phyloP scores from a whole-genome alignment of 1,284 basidiomycete species.

The Porodaedalea pini region DNA sequence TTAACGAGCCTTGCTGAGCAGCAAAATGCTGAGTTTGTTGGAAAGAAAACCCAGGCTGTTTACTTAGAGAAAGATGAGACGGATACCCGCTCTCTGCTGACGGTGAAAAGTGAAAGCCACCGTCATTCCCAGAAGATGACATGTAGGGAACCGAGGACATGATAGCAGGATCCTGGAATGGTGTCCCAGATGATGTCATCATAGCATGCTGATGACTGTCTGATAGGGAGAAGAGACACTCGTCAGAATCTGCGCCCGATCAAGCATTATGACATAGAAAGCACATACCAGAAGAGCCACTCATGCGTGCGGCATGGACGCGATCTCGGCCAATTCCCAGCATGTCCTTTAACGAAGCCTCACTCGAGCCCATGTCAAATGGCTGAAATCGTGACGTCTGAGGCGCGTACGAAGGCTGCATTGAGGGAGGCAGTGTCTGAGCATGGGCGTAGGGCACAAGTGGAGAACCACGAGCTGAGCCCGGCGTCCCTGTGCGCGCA shows the following conservation, averaged over 20 bases:
- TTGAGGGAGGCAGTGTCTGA: constrained; percentile 23
- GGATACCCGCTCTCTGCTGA: constrained; percentile 20
- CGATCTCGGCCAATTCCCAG: constrained; percentile 66
- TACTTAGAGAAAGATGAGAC: constrained; percentile 18
- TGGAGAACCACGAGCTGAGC: constrained; percentile 45
- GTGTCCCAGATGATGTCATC: constrained; percentile 36
- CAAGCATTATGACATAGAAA: constrained; percentile 39
- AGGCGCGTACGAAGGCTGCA: constrained; percentile 34
- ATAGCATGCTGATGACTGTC: constrained; percentile 27
- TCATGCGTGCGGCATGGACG: constrained; percentile 33
- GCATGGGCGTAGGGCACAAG: constrained; percentile 45
- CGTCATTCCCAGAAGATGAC: constrained; percentile 17
- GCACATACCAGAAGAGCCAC: constrained; percentile 46
- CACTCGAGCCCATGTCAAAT: constrained; percentile 57
- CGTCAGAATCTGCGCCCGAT: constrained; percentile 33
- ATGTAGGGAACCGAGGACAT: constrained; percentile 56
- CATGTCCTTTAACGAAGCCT: constrained; percentile 70
- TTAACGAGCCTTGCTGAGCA: neutral
- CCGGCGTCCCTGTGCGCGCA: constrained; percentile 36
- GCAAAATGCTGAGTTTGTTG: constrained; percentile 10
- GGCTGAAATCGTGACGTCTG: constrained; percentile 50
- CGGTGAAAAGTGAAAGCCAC: constrained; percentile 17
- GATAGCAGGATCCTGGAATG: constrained; percentile 75
- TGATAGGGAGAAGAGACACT: constrained; percentile 21
- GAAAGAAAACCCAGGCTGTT: constrained; percentile 12